Conservation (phyloP, 2,329 filamentous ascomycete genomes). For the Claviceps sp. region DNA sequence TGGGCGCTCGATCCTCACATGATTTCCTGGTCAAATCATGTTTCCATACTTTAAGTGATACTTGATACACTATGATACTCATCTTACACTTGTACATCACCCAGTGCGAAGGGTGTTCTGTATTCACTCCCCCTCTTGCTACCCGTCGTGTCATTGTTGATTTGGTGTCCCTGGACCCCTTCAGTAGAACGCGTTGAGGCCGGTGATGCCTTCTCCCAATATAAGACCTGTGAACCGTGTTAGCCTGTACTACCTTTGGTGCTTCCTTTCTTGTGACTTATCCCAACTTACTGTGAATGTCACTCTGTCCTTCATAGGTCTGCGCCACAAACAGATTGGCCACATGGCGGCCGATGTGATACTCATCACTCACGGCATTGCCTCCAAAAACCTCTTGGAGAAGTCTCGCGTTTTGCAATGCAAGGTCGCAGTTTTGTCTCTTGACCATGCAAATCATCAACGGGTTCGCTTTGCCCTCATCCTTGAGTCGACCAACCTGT, state of each 20-base stretch:
- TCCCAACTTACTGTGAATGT: conserved; percentile 72
- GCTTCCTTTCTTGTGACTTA: neutral
- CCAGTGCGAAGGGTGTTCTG: neutral
- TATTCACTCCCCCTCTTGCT: neutral
- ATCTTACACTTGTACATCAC: neutral
- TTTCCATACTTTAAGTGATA: neutral
- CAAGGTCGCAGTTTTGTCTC: conserved; percentile 90
- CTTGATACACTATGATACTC: neutral
- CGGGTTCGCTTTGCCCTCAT: conserved; percentile 72
- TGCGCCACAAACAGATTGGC: conserved; percentile 94
- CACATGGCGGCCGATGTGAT: conserved; percentile 86
- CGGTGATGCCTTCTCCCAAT: conserved; percentile 54
- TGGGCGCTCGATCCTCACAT: too few species aligned
- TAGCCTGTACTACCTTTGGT: neutral
- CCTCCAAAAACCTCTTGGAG: conserved; percentile 95
- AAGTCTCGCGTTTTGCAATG: conserved; percentile 62
- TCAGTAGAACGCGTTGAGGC: conserved; percentile 67
- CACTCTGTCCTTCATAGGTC: conserved; percentile 96
- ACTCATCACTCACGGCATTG: conserved; percentile 97
- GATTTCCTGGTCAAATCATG: neutral
- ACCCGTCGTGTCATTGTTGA: neutral
- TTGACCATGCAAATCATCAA: conserved; percentile 98
- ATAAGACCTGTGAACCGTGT: conserved; percentile 44
- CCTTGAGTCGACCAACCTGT: conserved; percentile 87
- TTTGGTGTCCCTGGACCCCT: neutral